phyloP scores from a whole-genome alignment of 2,329 filamentous ascomycete genomes.

The Arthroderma sp. region DNA sequence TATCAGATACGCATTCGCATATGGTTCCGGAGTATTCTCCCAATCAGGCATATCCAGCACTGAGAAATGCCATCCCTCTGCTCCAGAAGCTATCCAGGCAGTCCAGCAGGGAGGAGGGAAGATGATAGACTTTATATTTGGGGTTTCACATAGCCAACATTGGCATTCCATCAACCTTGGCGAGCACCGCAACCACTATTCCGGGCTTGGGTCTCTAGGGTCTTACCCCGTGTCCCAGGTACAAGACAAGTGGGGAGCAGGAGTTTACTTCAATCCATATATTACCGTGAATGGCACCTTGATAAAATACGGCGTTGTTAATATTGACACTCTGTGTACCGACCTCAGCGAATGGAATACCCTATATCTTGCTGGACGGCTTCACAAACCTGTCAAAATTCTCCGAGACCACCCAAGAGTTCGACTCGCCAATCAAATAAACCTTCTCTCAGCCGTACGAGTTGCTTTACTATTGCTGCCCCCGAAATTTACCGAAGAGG shows the following conservation, averaged over 20 bases:
- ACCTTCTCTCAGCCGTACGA: slow-evolving; percentile 80
- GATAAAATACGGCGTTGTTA: slow-evolving; percentile 97
- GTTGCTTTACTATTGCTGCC: slow-evolving; percentile 80
- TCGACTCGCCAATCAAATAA: slow-evolving; percentile 88
- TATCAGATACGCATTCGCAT: slow-evolving; percentile 92
- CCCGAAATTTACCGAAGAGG: slow-evolving; percentile 66
- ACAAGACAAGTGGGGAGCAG: slow-evolving; percentile 79
- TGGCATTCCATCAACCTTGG: slow-evolving; percentile 86
- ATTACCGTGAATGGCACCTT: slow-evolving; percentile 87
- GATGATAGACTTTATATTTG: slow-evolving; percentile 98
- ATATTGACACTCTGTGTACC: slow-evolving; percentile 72
- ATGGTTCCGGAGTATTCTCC: slow-evolving; percentile 91
- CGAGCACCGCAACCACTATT: slow-evolving; percentile 77
- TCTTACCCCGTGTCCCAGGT: slow-evolving; percentile 74
- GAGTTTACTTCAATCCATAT: slow-evolving; percentile 95
- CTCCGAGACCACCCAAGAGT: slow-evolving; percentile 85
- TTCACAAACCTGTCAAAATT: slow-evolving; percentile 98
- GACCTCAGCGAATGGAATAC: slow-evolving; percentile 89
- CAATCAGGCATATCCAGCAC: slow-evolving; percentile 44
- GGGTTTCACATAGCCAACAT: slow-evolving; percentile 85
- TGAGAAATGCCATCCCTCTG: slow-evolving; percentile 59
- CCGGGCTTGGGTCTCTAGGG: slow-evolving; percentile 65
- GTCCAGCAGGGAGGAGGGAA: slow-evolving; percentile 80
- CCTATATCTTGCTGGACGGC: slow-evolving; percentile 84
- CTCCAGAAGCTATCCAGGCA: slow-evolving; percentile 65